Evolutionary conservation across 345 rosid genomes (phyloP).

Genomic region (Linum tenue): DNA sequence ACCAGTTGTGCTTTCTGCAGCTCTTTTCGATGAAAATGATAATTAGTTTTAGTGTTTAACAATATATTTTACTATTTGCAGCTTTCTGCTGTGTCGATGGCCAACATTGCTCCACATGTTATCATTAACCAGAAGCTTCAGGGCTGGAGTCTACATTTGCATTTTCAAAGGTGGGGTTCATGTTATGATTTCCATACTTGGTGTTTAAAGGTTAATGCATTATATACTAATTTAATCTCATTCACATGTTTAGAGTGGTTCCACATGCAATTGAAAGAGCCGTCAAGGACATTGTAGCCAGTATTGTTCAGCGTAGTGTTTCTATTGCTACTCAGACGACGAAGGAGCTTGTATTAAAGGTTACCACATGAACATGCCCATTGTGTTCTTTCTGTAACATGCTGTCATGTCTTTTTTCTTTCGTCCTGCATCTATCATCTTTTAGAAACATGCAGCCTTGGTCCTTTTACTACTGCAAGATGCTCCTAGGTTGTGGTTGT

Average conservation of each 20-base stretch:
- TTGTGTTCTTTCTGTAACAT: too few relatives aligned
- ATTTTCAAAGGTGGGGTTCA: slow-evolving; percentile 73
- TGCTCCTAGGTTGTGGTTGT: slow-evolving; percentile 2
- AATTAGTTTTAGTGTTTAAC: slow-evolving; percentile 7
- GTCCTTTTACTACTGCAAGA: neutral
- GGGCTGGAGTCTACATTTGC: slow-evolving; percentile 60
- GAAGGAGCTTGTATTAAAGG: slow-evolving; percentile 97
- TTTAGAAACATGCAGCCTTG: slow-evolving; percentile 7
- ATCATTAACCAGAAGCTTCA: slow-evolving; percentile 74
- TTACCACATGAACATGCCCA: slow-evolving; percentile 3
- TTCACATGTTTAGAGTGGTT: slow-evolving; percentile 48
- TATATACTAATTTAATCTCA: neutral
- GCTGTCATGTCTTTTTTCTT: too few relatives aligned
- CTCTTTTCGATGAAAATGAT: neutral
- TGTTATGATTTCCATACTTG: slow-evolving; percentile 4
- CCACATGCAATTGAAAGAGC: slow-evolving; percentile 94
- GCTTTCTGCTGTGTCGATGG: slow-evolving; percentile 55
- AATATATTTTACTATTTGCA: slow-evolving; percentile 23
- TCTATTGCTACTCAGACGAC: slow-evolving; percentile 96
- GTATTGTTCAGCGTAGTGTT: slow-evolving; percentile 96
- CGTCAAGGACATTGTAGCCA: slow-evolving; percentile 79
- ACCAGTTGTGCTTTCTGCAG: neutral
- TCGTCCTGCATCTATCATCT: slow-evolving; percentile 1
- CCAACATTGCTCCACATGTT: slow-evolving; percentile 74
- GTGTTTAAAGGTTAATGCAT: neutral